Base-by-base conservation (phyloP, 306 rosid species). In the Ormosia semicastrata region DNA sequence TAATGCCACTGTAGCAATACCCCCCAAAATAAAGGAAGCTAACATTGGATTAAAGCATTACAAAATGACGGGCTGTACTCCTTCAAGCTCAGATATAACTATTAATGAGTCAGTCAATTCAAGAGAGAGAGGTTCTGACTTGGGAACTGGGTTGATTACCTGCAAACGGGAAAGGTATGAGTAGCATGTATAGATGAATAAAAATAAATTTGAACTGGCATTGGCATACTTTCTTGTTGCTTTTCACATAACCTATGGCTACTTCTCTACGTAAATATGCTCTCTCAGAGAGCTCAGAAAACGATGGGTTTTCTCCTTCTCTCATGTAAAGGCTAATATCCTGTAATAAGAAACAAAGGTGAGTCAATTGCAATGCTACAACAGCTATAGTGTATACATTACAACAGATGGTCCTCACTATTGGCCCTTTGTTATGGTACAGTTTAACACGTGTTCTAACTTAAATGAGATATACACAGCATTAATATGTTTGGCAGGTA, bases 11-110 rank as follows among this genome's bases (percentile, higher is more conserved):
- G 6, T 11, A 47, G 53, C 14, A 47, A n/a, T 52, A 52, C 57
- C 24, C 1, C 57, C 1, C 1, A 14, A 53, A n/a, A 53, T 5
- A 6, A 53, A n/a, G 29, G 59, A 53, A n/a, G 59, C 59, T 53
- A 43, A 43, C 10, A 43, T 9, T 43, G 49, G 13, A 43, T 43
- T 43, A 53, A 49, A 53, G 17, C 56, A 73, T 78, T 73, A 83
- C 82, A 85, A 4, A 24, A 84, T 2, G 18, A 90, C 69, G 9
- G 97, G 97, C 29, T 91, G 97, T 80, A 91, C 97, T 84, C 94
- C 98, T 86, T 95, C 97, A 50, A 92, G 90, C 86, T 95, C 98
- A 17, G 99, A 95, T 82, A 95, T 92, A 70, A 95, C 99, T 46
- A 95, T 93, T 84, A 95, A 83, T 2, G 91, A 90, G 69, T 95